Base-by-base conservation (phyloP, 1,284 basidiomycete species). In the Athelia sp. region DNA sequence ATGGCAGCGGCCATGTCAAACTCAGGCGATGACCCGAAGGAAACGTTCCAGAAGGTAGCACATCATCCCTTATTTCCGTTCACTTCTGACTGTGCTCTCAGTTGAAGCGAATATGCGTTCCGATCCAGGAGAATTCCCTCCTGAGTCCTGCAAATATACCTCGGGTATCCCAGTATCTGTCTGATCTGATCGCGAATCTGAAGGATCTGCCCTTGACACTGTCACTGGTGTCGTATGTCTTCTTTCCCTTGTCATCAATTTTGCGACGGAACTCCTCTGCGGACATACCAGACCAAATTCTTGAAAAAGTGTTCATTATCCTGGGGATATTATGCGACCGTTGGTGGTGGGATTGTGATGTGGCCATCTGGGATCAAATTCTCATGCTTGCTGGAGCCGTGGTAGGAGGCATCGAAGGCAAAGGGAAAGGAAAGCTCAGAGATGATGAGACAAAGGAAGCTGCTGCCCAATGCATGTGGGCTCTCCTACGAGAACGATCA, bases 201-300 rank as follows among this genome's bases (percentile, higher is more conserved):
- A 59, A 63, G 17, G 67, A 72, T 13, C 61, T 81, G 11, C 68
- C 73, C 1, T 74, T 93, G 29, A 73, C 77, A 1, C 63, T 79
- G 0, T 75, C 79, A n/a, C 73, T 93, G 36, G 79, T 92, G 43
- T 85, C 87, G 47, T 98, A 97, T 65, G 71, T 84, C 29, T 90
- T 94, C 67, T 89, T 92, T 57, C 94, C 94, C 1, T 63, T 97
- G 49, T 90, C 91, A 0, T 81, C 83, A 22, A 80, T 95, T 45
- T 75, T 97, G 19, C 83, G 86, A 46, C 82, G 87, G 26, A 89
- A 92, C 60, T 55, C 73, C 8, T 76, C 84, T 9, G 59, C 74
- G 2, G 66, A 74, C 9, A 83, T 94, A 34, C 89, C 93, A 8
- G 88, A 95, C 60, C 81, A 82, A 56, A 70, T 93, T 21, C 70